A percentile compares a stretch with the other conserved stretches of the same genome.
phyloP scores from a whole-genome alignment of 2,329 filamentous ascomycete species.

The Colletotrichum graminicola region DNA sequence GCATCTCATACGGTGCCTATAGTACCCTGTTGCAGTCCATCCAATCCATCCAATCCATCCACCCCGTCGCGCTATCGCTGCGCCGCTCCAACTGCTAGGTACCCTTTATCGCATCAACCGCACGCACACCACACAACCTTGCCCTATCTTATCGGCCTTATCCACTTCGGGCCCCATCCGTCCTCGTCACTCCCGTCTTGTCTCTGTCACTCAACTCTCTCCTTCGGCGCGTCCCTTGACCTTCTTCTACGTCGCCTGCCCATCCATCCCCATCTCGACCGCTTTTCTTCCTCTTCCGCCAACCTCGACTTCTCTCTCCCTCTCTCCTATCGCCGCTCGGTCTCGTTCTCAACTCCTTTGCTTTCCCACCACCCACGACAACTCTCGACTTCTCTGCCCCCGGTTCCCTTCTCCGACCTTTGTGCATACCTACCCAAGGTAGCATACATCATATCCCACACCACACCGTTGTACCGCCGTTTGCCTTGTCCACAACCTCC shows the following conservation, averaged over 20 bases:
- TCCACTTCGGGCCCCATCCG: conserved; percentile 34
- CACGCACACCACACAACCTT: conserved; percentile 26
- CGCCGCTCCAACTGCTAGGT: conserved; percentile 22
- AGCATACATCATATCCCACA: not conserved
- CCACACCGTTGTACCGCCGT: conserved; percentile 29
- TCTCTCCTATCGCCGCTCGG: conserved; percentile 1
- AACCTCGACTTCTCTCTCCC: conserved; percentile 27
- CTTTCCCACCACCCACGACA: conserved; percentile 25
- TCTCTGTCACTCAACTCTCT: conserved; percentile 34
- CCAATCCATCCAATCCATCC: conserved; percentile 3
- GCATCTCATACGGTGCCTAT: not conserved
- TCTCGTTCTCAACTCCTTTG: not conserved
- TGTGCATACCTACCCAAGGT: not conserved
- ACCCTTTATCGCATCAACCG: conserved; percentile 39
- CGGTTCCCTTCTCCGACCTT: conserved; percentile 7
- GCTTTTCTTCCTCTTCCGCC: conserved; percentile 17
- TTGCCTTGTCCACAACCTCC: conserved; percentile 17
- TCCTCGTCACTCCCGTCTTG: conserved; percentile 36
- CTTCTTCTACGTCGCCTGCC: conserved; percentile 39
- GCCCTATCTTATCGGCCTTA: conserved; percentile 38
- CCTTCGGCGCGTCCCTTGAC: conserved; percentile 34
- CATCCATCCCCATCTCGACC: conserved; percentile 27
- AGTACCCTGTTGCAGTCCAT: not conserved
- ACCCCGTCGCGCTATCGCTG: conserved; percentile 20
- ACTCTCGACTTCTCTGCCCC: conserved; percentile 35